phyloP scores from a whole-genome alignment of 2,329 filamentous ascomycete genomes.

The Monosporascus sp. region DNA sequence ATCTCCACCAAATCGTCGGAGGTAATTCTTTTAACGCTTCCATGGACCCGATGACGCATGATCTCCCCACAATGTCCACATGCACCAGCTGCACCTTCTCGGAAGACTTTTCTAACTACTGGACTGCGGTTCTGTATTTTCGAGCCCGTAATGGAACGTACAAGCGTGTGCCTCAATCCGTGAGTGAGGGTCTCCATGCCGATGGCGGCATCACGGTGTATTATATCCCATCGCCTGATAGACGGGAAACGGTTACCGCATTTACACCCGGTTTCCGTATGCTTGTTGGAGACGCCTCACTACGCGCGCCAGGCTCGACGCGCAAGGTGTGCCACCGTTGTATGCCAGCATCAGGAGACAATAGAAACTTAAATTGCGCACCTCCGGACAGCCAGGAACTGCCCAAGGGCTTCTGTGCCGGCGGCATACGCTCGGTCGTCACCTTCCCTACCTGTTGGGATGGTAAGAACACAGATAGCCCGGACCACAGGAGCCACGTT shows the following conservation, averaged over 20 bases:
- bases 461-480: slow-evolving; percentile 41
- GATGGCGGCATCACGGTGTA: slow-evolving; percentile 9
- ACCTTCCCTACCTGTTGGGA: slow-evolving; percentile 55
- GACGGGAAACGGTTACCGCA: slow-evolving; percentile 29
- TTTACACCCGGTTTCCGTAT: slow-evolving; percentile 37
- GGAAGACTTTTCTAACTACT: slow-evolving; percentile 1
- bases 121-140: slow-evolving; percentile 2
- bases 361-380: slow-evolving; percentile 27
- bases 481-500: slow-evolving; percentile 46
- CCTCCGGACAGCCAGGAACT: slow-evolving; percentile 40
- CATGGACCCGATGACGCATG: slow-evolving; percentile 2
- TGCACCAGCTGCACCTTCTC: slow-evolving; percentile 6
- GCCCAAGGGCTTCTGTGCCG: slow-evolving; percentile 44
- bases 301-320: slow-evolving; percentile 11
- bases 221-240: slow-evolving; percentile 8
- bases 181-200: slow-evolving; percentile 2
- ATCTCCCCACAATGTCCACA: neutral
- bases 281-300: slow-evolving; percentile 31
- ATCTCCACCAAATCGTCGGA: slow-evolving; percentile 8
- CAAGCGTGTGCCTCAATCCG: slow-evolving; percentile 8
- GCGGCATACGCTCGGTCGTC: slow-evolving; percentile 44
- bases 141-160: slow-evolving; percentile 2
- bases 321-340: slow-evolving; percentile 35
- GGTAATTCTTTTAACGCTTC: slow-evolving; percentile 6
- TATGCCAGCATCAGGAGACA: slow-evolving; percentile 19